Conservation (phyloP, 768 basidiomycete genomes). For the Psilocybe tampanensis region DNA sequence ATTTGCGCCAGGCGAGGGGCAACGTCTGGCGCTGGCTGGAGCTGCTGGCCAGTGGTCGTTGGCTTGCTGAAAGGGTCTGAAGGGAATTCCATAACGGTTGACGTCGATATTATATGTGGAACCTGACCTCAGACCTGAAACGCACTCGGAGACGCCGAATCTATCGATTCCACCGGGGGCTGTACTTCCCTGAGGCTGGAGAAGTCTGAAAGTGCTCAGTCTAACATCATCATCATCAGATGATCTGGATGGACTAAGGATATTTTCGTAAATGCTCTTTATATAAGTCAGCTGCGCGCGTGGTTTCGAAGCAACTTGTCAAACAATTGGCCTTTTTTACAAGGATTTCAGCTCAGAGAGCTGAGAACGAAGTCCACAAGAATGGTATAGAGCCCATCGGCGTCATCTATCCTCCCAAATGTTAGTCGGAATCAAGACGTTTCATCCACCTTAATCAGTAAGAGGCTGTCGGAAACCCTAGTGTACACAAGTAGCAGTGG, state of each 20-base stretch:
- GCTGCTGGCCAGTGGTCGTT: neutral
- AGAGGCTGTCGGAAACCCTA: no score
- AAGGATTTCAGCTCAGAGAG: no score
- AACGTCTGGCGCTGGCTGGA: neutral
- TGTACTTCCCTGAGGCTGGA: neutral
- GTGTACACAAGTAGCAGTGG: no score
- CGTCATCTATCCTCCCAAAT: neutral
- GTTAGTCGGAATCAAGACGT: neutral
- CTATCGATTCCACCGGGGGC: neutral
- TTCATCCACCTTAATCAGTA: neutral
- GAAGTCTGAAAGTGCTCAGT: neutral
- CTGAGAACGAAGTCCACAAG: no score
- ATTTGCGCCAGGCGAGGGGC: neutral
- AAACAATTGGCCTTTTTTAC: no score
- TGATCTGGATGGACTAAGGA: no score
- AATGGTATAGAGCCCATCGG: neutral
- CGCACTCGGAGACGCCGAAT: neutral
- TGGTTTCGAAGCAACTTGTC: no score
- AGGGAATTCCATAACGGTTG: neutral
- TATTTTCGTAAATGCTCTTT: no score
- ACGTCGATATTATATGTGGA: neutral
- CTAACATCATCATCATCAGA: no score
- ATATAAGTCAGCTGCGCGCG: no score
- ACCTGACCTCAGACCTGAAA: constrained; percentile 1
- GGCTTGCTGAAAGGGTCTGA: neutral